A percentile compares a stretch with the other conserved stretches of the same genome.
Conservation (phyloP, 2,329 filamentous ascomycete species). For the Dothistroma pini region DNA sequence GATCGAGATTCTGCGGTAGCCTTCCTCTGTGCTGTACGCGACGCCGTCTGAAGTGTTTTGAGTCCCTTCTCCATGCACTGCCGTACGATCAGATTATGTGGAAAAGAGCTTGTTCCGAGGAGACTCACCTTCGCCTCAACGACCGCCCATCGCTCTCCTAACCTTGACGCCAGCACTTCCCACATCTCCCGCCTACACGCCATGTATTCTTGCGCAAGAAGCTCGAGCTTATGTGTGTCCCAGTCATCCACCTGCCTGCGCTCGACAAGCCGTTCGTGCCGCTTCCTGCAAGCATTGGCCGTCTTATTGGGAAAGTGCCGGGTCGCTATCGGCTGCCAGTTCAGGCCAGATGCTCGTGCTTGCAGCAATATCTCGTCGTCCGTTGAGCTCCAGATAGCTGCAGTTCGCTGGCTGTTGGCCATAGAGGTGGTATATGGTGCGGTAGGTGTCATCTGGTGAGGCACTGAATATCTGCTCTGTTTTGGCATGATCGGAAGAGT, state of each 20-base stretch:
- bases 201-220: conserved; percentile 75
- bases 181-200: conserved; percentile 76
- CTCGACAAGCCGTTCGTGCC: conserved; percentile 80
- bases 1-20: conserved; percentile 47
- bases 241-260: conserved; percentile 70
- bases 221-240: conserved; percentile 71
- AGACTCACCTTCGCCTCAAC: conserved; percentile 78
- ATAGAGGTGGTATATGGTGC: conserved; percentile 34
- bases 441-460: conserved; percentile 27
- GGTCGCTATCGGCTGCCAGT: conserved; percentile 77
- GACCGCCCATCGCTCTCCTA: conserved; percentile 57
- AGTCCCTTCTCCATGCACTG: conserved; percentile 81
- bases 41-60: conserved; percentile 71
- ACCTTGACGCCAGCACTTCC: conserved; percentile 63
- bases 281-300: conserved; percentile 81
- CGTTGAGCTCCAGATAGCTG: conserved; percentile 61
- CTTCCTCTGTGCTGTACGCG: conserved; percentile 62
- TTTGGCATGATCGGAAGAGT: conserved; percentile 44
- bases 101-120: conserved; percentile 34
- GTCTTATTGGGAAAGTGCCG: conserved; percentile 73
- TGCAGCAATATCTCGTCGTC: conserved; percentile 72
- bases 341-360: conserved; percentile 70
- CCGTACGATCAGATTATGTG: conserved; percentile 10
- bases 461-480: conserved; percentile 34
- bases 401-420: conserved; percentile 35